Evolutionary conservation across 306 rosid genomes (phyloP), one percentile per base, ranked within the genome.

Genomic region (Vigna reflexopilosa): DNA sequence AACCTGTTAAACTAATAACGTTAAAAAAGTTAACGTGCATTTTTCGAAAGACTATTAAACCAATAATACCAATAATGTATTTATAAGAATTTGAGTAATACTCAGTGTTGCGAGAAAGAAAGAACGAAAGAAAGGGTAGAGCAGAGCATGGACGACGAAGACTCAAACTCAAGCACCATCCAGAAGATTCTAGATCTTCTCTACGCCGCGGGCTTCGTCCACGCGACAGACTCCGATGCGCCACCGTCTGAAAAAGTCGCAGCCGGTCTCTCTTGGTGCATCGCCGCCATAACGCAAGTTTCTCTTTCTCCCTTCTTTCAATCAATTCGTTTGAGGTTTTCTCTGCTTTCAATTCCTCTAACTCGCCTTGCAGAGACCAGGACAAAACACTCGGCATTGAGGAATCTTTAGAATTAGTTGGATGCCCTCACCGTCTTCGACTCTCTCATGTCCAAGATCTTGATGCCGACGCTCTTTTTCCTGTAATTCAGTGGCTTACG

Each of bases 361-460:
- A 11, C 16, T 72, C 24, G 9, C 3, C 26, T 63, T 79, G 76
- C 88, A 70, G 91, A 64, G 77, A 76, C 48, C 52, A 52, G 38
- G 59, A 76, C 8, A 16, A 64, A 10, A 52, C 74, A 58, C 56
- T 32, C 24, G 28, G 59, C 71, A 87, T 87, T 51, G 87, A 77
- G 61, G 90, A 91, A 57, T 78, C 83, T 73, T 52, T 89, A 22
- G 79, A 77, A 76, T 72, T 48, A 78, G 50, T 81, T 7, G 82
- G 88, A 74, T 91, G 89, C 24, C 89, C 91, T n/a, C 48, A 80
- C 84, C 48, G 80, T 67, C 81, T 91, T 47, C 80, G 70, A 70
- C 49, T 38, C 34, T 63, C 71, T 11, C 76, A 82, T 22, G 36
- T 82, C 69, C 78, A 48, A 75, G 63, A 77, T 67, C 80, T 77